Evolutionary conservation across 2,329 filamentous ascomycete species (phyloP), one percentile per base, ranked within the genome.

Genomic region (Colletotrichum theobromicola): DNA sequence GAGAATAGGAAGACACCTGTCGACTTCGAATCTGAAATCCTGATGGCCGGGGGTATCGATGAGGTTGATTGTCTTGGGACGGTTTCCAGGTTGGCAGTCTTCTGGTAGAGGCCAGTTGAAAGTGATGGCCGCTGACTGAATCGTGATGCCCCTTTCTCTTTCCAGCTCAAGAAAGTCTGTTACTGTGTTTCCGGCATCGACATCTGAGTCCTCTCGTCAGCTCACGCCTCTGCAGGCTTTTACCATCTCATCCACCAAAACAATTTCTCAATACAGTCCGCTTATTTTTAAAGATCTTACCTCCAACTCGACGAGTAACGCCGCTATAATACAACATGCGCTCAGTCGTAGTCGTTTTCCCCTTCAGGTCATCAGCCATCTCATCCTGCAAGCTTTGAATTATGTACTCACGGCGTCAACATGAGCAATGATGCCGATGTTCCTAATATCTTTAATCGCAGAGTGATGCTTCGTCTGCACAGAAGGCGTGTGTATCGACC

Each of bases 271-370:
- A 42, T 21, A 18, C 24, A 67, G 30, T 7, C 18, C 7, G 2
- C 15, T 42, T 18, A 42, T 26, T 16, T 30, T 7, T 13, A 10
- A 35, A 18, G 26, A 26, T 24, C 88, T 62, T 80, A 90, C 90
- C 90, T 86, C 97, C 97, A 80, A 98, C 92, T 83, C 96, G 90
- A 77, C 94, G 90, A 12, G 96, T 98, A 76, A 96, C 93, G 63
- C 97, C 96, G 82, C 95, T 97, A 81, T 98, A 98, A 82, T 95
- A 98, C 80, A 99, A 93, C 96, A 98, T 98, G 73, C 97, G 95
- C 91, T 99, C 97, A 5, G 97, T 98, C 0, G 97, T 99, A 0
- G 97, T 98, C 2, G 97, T 99, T 88, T 99, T 99, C 10, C 97
- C 97, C 90, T 91, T 10, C 21, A 15, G 4, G 18, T 16, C 10